Evolutionary conservation across 2,329 filamentous ascomycete species (phyloP), one percentile per base, ranked within the genome.

Genomic region (Sporothrix inflata): DNA sequence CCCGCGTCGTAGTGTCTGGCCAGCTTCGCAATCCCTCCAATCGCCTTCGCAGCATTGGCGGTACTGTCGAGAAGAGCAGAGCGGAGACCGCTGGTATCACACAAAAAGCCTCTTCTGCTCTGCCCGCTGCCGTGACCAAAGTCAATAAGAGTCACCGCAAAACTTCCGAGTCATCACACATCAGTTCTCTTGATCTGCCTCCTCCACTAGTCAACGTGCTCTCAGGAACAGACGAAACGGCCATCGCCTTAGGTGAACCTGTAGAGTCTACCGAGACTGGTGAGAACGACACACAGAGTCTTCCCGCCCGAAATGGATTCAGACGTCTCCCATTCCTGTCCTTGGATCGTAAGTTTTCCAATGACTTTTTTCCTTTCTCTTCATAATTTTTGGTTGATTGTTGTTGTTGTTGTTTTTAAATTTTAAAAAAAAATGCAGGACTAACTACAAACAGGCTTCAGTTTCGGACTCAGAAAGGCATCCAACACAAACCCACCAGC

Each of bases 121-220:
- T 68, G 24, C 34, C 21, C 27, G 19, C 55, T 11, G 34, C 38
- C 24, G 53, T 55, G 11, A 30, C 21, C 49, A 45, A 49, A 21
- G 14, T n/a, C 30, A 42, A 24, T 30, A 70, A 55, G 3, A 60
- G 63, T 21, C 21, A 21, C 49, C 71, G 69, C 1, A 68, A 34
- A 3, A 21, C 69, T 7, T 72, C 73, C 4, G 65, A 51, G 16
- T 24, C 47, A 4, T 75, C 74, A 11, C 67, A 68, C 2, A 73
- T 75, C 11, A 75, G 74, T 57, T 68, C 73, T 11, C 65, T 75
- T 5, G 65, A 70, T 11, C 61, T 75, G 11, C 74, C 74, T 34
- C 53, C 71, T 40, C 61, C 65, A n/a, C 49, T 68, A 14, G 24
- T 40, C 45, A 27, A 45, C 16, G n/a, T 11, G 1, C 1, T 30